Conservation (phyloP, 306 rosid genomes). For the Cicer cuneatum region DNA sequence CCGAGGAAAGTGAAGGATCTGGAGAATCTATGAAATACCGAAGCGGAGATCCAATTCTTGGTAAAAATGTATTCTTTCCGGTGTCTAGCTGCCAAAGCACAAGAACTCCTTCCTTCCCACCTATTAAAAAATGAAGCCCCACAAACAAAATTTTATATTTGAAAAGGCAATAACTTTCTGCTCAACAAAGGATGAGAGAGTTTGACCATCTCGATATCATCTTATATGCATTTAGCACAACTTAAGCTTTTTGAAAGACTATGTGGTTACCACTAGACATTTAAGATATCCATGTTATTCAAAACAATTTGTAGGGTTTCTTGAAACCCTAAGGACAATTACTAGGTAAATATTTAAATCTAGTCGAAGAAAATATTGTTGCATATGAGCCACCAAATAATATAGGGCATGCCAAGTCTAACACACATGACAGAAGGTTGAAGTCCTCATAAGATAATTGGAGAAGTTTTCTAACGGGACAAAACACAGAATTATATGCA, state of each 20-base stretch:
- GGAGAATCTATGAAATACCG: constrained; percentile 73
- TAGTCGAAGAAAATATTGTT: neutral
- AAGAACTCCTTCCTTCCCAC: constrained; percentile 96
- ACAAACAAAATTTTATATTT: constrained; percentile 40
- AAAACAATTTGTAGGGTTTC: constrained; percentile 17
- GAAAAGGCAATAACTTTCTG: constrained; percentile 16
- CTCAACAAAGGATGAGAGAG: constrained; percentile 6
- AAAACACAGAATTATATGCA: neutral
- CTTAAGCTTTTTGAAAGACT: constrained; percentile 20
- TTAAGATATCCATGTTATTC: constrained; percentile 9
- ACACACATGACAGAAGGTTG: neutral
- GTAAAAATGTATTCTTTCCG: constrained; percentile 77
- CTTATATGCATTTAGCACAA: constrained; percentile 12
- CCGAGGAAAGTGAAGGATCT: constrained; percentile 81
- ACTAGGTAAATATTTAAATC: constrained; percentile 7
- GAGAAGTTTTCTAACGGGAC: neutral
- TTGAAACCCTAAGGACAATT: constrained; percentile 14
- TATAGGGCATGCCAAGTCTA: neutral
- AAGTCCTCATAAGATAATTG: constrained; percentile 9
- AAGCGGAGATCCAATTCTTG: constrained; percentile 93
- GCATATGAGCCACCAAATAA: constrained; percentile 2
- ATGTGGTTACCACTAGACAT: neutral
- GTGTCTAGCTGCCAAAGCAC: constrained; percentile 95
- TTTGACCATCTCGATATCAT: neutral
- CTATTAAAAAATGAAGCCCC: constrained; percentile 52